Evolutionary conservation across 2,329 filamentous ascomycete genomes (phyloP).

Genomic region (Chrysoporthe puriensis): DNA sequence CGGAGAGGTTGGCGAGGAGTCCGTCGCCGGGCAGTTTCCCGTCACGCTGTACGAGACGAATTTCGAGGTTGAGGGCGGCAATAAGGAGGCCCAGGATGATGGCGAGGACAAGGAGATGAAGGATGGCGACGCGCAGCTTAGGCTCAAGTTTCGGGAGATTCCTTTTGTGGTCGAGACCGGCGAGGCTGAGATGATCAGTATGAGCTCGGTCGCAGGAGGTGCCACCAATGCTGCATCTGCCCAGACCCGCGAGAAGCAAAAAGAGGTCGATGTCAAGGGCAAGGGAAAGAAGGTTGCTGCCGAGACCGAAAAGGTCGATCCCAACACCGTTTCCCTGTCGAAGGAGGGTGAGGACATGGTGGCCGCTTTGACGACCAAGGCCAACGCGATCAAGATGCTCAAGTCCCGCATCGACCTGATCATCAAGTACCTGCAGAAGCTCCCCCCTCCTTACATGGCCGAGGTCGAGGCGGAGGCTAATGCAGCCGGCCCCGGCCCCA

Average conservation of each 20-base stretch:
- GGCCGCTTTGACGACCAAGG: slow-evolving; percentile 76
- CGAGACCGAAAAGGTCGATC: slow-evolving; percentile 35
- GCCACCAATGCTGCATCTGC: slow-evolving; percentile 77
- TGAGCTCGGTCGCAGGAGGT: slow-evolving; percentile 88
- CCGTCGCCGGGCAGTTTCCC: slow-evolving; percentile 79
- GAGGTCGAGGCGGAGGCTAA: slow-evolving; percentile 45
- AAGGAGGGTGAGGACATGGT: slow-evolving; percentile 65
- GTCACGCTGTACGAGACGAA: slow-evolving; percentile 89
- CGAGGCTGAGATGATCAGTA: slow-evolving; percentile 96
- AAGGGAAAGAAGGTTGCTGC: slow-evolving; percentile 54
- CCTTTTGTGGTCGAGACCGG: slow-evolving; percentile 89
- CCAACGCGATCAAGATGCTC: slow-evolving; percentile 93
- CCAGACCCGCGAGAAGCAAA: slow-evolving; percentile 44
- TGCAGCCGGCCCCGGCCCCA: slow-evolving; percentile 38
- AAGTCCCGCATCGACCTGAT: slow-evolving; percentile 75
- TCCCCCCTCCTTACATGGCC: slow-evolving; percentile 53
- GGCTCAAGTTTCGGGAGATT: slow-evolving; percentile 79
- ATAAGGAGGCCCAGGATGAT: slow-evolving; percentile 45
- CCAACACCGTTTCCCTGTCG: slow-evolving; percentile 53
- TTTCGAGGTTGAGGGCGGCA: slow-evolving; percentile 69
- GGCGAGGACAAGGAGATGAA: slow-evolving; percentile 74
- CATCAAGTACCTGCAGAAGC: slow-evolving; percentile 73
- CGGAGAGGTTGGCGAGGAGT: slow-evolving; percentile 52
- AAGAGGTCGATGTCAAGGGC: slow-evolving; percentile 46
- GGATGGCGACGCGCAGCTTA: slow-evolving; percentile 59